phyloP scores from a whole-genome alignment of 768 basidiomycete species.

The Xerocomellus intermedius region DNA sequence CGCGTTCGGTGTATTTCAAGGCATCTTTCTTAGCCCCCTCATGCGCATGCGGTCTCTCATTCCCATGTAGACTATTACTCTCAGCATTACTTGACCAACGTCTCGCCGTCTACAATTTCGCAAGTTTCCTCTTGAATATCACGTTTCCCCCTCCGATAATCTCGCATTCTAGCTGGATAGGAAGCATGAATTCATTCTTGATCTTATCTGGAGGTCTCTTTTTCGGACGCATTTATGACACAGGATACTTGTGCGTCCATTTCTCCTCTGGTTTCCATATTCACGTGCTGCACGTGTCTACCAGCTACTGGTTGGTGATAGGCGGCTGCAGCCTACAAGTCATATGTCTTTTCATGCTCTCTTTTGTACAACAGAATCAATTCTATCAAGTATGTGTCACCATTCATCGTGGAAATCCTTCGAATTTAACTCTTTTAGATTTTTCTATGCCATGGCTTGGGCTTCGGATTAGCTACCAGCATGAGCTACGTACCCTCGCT shows the following conservation, averaged over 20 bases:
- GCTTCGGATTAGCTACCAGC: constrained; percentile 46
- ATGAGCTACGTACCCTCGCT: constrained; percentile 41
- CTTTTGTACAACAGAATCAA: constrained; percentile 37
- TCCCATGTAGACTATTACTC: constrained; percentile 37
- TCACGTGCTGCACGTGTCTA: neutral
- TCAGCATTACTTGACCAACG: constrained; percentile 34
- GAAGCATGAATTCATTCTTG: constrained; percentile 47
- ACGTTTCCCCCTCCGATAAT: neutral
- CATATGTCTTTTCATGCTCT: constrained; percentile 44
- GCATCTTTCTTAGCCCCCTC: constrained; percentile 4
- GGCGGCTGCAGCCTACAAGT: constrained; percentile 44
- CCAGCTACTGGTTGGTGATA: constrained; percentile 44
- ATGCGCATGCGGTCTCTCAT: neutral
- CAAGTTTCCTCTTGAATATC: constrained; percentile 12
- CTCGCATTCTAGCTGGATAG: constrained; percentile 39
- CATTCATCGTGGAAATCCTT: neutral
- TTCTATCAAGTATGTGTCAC: constrained; percentile 36
- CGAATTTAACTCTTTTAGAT: constrained; percentile 33
- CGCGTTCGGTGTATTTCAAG: constrained; percentile 44
- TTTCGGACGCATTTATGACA: constrained; percentile 50
- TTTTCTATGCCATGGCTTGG: constrained; percentile 37
- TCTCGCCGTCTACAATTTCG: constrained; percentile 38
- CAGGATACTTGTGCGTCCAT: constrained; percentile 45
- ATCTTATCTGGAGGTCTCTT: constrained; percentile 44
- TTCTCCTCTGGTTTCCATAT: neutral